These are phyloP conservation scores for Daucus carota DNA, from an alignment of 129 eudicot species.

Conservation along the genomic window DH1_v3.0 NC_030382.2:49641501-49642000, in stretches of 20 bases:
- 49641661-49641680: background rate
- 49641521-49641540: conserved; percentile 25
- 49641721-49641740: background rate
- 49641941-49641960: conserved; percentile 7
- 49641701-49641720: background rate
- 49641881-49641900: conserved; percentile 18
- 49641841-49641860: background rate
- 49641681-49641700: background rate
- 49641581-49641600: background rate
- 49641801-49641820: background rate
- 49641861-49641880: conserved; percentile 4
- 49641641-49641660: background rate
- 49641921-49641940: conserved; percentile 9
- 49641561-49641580: background rate
- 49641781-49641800: background rate
- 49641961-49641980: conserved; percentile 17
- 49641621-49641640: conserved; percentile 1
- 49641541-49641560: background rate
- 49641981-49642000: background rate
- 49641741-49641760: background rate
- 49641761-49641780: conserved; percentile 19
- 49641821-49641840: background rate
- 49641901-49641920: conserved; percentile 24
- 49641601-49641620: background rate
- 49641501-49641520: conserved; percentile 34